Evolutionary conservation across 176 grass and related monocot genomes (phyloP), one percentile per base, ranked within the genome.

Genomic region (Lolium rigidum): DNA sequence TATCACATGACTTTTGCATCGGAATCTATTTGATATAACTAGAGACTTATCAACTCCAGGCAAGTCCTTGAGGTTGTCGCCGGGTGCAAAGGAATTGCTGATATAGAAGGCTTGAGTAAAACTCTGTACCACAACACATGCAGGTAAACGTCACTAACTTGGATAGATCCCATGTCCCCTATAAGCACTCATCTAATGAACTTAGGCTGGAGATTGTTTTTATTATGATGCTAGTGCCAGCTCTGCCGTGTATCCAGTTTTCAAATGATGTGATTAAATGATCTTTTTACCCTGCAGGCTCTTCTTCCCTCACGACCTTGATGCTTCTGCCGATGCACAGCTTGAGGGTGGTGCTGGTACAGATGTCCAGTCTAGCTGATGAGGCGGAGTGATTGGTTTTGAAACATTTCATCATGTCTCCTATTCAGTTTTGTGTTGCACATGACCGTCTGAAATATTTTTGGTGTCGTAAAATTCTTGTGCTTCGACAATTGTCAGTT

Each of bases 261-360:
- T 81, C 8, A 76, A 11, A 60, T 60, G 6, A 39, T 80, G 74
- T 59, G 17, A 85, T 59, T 85, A 70, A 84, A 55, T 20, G 51
- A 76, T 38, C 12, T 87, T 22, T 26, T 39, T 68, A 90, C 35
- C 20, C 79, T 82, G 88, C 79, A 98, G 93, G 86, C 82, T 98
- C 48, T 98, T 95, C 85, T 98, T 98, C 78, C 96, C 96, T 78
- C 92, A 92, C 11, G 96, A 98, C 57, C 85, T 98, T 48, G 93
- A 98, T 74, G 73, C 88, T 60, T 94, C 84, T 70, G 93, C 86
- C 0, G 88, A 94, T 86, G 86, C 92, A 10, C 88, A 95, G 70
- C 81, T 95, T 86, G 96, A 98, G 85, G 86, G 90, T 77, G 93
- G 90, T 61, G 24, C 31, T 48, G 31, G 88, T 54, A 44, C 64